Evolutionary conservation across 495 filamentous ascomycete genomes (phyloP).

Genomic region (Lophium mytilinum): DNA sequence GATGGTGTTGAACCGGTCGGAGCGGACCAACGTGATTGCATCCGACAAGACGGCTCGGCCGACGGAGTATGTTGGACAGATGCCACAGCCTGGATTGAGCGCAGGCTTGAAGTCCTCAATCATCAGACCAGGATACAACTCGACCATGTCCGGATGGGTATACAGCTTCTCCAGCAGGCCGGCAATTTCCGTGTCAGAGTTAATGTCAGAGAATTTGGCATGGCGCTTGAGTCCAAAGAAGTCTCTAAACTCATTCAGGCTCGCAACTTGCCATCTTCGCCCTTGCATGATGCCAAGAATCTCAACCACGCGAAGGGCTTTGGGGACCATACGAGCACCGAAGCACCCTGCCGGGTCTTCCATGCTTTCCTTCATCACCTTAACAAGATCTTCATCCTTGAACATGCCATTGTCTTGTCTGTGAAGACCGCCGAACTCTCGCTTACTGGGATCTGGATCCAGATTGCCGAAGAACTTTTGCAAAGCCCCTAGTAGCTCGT

Average conservation of each 20-base stretch:
- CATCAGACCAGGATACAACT: slow-evolving; percentile 9
- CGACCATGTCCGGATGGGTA: slow-evolving; percentile 5
- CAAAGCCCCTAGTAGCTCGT: neutral
- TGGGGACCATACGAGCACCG: slow-evolving; percentile 2
- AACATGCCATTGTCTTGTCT: neutral
- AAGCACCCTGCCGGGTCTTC: slow-evolving; percentile 3
- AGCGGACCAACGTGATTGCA: slow-evolving; percentile 23
- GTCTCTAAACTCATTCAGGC: slow-evolving; percentile 6
- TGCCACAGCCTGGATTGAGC: slow-evolving; percentile 1
- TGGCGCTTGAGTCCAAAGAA: slow-evolving; percentile 6
- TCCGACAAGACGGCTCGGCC: slow-evolving; percentile 19
- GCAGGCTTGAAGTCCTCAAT: neutral
- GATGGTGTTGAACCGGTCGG: slow-evolving; percentile 23
- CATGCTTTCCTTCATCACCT: neutral
- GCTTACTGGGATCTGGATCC: neutral
- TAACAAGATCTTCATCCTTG: slow-evolving; percentile 5
- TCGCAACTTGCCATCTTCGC: slow-evolving; percentile 3
- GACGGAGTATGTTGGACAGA: neutral
- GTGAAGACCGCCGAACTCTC: no score
- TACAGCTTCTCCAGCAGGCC: neutral
- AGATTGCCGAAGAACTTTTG: neutral
- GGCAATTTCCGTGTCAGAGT: neutral
- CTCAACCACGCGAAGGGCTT: neutral
- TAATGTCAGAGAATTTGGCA: slow-evolving; percentile 1
- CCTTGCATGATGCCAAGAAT: slow-evolving; percentile 4